Evolutionary conservation across 768 basidiomycete species (phyloP).

Genomic region (Hygrocybe punicea): DNA sequence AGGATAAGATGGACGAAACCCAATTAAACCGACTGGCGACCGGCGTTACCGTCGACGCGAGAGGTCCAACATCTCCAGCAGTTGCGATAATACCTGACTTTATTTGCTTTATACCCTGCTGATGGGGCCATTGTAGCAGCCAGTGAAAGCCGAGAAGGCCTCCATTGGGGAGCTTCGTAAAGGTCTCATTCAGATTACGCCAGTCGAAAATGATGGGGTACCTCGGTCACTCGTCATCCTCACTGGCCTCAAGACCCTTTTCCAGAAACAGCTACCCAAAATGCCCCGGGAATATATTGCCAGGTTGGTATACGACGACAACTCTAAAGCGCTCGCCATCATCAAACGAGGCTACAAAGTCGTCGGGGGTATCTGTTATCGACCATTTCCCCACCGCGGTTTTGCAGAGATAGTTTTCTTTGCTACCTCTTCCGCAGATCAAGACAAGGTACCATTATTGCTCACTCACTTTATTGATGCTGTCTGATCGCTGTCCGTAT

Average conservation of each 20-base stretch:
- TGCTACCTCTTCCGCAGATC: slow-evolving; percentile 92
- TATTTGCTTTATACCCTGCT: neutral
- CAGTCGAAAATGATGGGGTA: slow-evolving; percentile 79
- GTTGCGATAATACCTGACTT: slow-evolving; percentile 31
- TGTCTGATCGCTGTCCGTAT: neutral
- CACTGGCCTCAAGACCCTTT: slow-evolving; percentile 93
- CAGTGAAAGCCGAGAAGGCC: slow-evolving; percentile 64
- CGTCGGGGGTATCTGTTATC: slow-evolving; percentile 95
- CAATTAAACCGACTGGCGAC: slow-evolving; percentile 75
- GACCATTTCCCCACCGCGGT: slow-evolving; percentile 89
- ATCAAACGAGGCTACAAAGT: slow-evolving; percentile 94
- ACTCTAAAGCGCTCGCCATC: slow-evolving; percentile 91
- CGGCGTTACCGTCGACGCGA: slow-evolving; percentile 74
- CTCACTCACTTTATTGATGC: neutral
- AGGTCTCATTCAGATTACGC: slow-evolving; percentile 76
- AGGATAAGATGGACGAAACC: slow-evolving; percentile 76
- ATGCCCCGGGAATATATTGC: slow-evolving; percentile 99
- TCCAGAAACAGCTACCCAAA: slow-evolving; percentile 95
- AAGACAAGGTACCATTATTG: slow-evolving; percentile 73
- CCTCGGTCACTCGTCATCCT: slow-evolving; percentile 80
- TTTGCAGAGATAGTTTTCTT: slow-evolving; percentile 99
- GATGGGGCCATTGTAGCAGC: neutral
- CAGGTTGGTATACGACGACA: slow-evolving; percentile 86
- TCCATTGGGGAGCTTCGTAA: slow-evolving; percentile 76
- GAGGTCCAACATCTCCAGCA: slow-evolving; percentile 41